These are phyloP conservation scores for Acaromyces ingoldii DNA, from an alignment of 1,284 basidiomycete genomes.

Conservation along the genomic window DNA sequence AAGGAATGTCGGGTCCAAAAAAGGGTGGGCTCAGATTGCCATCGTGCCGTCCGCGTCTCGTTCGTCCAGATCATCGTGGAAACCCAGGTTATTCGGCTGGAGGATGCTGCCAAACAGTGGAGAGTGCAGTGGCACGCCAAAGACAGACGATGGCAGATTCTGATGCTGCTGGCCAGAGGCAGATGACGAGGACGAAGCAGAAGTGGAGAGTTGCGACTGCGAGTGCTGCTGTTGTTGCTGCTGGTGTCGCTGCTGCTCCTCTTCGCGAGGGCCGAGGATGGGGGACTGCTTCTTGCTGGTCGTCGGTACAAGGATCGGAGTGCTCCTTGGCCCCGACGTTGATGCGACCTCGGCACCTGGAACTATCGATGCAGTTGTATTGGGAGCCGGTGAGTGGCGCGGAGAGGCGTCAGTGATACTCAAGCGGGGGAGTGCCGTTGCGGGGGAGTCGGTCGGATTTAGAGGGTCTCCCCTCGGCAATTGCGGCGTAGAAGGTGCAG, in stretches of 20 bases:
- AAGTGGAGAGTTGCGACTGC: conserved; percentile 3
- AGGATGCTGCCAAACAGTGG: conserved; percentile 42
- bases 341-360: too few species aligned
- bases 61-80: conserved; percentile 27
- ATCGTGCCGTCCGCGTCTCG: conserved; percentile 1
- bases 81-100: conserved; percentile 18
- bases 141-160: conserved; percentile 29
- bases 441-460: conserved; percentile 18
- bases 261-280: conserved; percentile 23
- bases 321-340: too few species aligned
- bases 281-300: too few species aligned
- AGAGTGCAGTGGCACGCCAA: conserved; percentile 36
- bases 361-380: too few species aligned
- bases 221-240: conserved; percentile 14
- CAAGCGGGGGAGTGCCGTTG: conserved; percentile 34
- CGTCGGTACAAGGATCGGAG: too few species aligned
- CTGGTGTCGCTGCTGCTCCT: conserved; percentile 20
- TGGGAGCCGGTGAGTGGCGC: conserved; percentile 31
- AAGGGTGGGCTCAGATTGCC: not conserved
- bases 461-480: not conserved
- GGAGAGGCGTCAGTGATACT: conserved; percentile 40
- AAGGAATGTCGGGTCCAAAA: too few species aligned
- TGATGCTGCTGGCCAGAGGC: not conserved
- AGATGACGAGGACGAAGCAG: not conserved
- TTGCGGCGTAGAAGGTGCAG: conserved; percentile 6